phyloP scores from a whole-genome alignment of 345 rosid genomes.

The Moricandia moricandioides region DNA sequence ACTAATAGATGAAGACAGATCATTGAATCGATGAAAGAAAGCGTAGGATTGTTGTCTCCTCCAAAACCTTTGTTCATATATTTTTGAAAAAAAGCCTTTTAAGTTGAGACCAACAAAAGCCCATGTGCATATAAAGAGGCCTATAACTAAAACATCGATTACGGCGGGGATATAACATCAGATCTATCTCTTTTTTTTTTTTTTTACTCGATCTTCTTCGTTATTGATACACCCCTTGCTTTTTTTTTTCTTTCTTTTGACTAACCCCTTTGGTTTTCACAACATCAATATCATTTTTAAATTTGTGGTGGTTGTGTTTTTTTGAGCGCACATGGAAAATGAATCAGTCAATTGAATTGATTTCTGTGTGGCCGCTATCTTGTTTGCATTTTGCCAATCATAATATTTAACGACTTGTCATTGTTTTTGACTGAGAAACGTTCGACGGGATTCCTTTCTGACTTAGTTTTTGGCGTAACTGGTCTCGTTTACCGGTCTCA shows the following conservation, averaged over 20 bases:
- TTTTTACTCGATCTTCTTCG: neutral
- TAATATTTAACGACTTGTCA: neutral
- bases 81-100: neutral
- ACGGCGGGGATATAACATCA: neutral
- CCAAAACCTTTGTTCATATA: neutral
- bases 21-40: neutral
- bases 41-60: neutral
- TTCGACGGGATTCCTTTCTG: neutral
- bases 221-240: neutral
- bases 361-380: neutral
- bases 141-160: neutral
- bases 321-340: neutral
- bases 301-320: neutral
- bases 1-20: neutral
- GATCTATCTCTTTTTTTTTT: neutral
- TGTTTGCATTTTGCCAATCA: neutral
- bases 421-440: neutral
- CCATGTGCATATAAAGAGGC: neutral
- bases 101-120: conserved; percentile 1
- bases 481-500: neutral
- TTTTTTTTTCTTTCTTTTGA: no score
- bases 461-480: neutral
- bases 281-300: neutral
- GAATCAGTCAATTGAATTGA: neutral
- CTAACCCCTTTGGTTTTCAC: neutral